These are phyloP conservation scores for Didymella keratinophila DNA, from an alignment of 2,329 filamentous ascomycete genomes.

Conservation along the genomic window DNA sequence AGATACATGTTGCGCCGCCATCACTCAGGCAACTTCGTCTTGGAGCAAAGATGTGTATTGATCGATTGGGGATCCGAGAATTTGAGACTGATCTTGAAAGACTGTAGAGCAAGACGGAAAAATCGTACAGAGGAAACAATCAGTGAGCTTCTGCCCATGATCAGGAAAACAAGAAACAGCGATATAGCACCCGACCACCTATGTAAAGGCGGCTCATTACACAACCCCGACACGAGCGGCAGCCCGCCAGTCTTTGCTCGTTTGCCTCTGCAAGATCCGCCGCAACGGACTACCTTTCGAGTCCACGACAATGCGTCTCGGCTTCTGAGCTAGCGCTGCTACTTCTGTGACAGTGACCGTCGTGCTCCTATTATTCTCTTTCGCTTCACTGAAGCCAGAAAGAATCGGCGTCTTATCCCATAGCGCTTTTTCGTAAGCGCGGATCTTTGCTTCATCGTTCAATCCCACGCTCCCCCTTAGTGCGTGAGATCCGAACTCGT, in stretches of 20 bases:
- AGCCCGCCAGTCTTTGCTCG: constrained; percentile 7
- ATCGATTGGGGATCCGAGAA: too few species aligned
- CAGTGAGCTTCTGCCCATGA: too few species aligned
- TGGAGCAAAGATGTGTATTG: too few species aligned
- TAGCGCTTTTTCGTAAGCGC: constrained; percentile 4
- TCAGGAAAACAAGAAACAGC: too few species aligned
- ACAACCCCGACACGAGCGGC: not conserved
- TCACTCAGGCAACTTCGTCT: too few species aligned
- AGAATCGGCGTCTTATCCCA: not conserved
- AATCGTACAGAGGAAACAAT: too few species aligned
- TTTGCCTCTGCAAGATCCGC: constrained; percentile 14
- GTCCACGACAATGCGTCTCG: not conserved
- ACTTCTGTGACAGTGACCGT: not conserved
- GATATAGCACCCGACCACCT: too few species aligned
- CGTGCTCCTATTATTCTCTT: not conserved
- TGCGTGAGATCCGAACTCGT: too few species aligned
- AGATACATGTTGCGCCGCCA: too few species aligned
- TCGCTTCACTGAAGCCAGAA: not conserved
- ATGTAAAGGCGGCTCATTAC: too few species aligned
- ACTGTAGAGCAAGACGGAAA: too few species aligned
- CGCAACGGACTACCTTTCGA: constrained; percentile 12
- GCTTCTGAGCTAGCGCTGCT: not conserved
- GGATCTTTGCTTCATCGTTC: not conserved
- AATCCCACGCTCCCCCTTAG: not conserved
- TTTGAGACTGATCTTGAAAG: too few species aligned